Percentiles rank a stretch among this genome's conserved stretches.
Evolutionary conservation across 768 basidiomycete genomes (phyloP).

Genomic region (Jaapia argillacea): DNA sequence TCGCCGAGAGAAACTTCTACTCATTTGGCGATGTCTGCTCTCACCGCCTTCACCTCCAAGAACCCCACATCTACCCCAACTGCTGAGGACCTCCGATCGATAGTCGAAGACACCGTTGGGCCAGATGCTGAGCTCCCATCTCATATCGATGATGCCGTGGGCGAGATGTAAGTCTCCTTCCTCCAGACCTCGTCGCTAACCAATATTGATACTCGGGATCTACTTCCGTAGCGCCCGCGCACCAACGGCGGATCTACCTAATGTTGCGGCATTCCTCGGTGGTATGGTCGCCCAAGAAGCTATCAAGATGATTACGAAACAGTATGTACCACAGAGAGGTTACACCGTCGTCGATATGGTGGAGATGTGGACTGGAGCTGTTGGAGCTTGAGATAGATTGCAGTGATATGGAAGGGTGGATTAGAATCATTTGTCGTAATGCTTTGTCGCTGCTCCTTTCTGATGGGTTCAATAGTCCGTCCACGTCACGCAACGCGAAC

Average conservation of each 20-base stretch:
- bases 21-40: conserved; percentile 67
- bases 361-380: conserved; percentile 62
- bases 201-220: neutral
- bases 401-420: neutral
- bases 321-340: conserved; percentile 87
- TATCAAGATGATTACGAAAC: conserved; percentile 94
- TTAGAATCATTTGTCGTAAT: neutral
- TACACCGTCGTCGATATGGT: conserved; percentile 80
- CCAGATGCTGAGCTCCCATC: conserved; percentile 39
- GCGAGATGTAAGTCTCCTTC: conserved; percentile 59
- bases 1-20: conserved; percentile 50
- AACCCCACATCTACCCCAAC: conserved; percentile 25
- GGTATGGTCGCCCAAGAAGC: conserved; percentile 93
- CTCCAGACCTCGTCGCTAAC: conserved; percentile 1
- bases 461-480: no score
- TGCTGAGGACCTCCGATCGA: conserved; percentile 39
- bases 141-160: conserved; percentile 48
- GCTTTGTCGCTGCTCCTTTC: no score
- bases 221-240: conserved; percentile 57
- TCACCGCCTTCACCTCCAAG: no score
- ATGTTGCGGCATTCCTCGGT: conserved; percentile 87
- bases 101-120: conserved; percentile 42
- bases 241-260: conserved; percentile 81
- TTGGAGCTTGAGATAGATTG: conserved; percentile 22
- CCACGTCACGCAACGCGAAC: no score